Percentiles rank a stretch among this genome's conserved stretches.
Conservation (phyloP, 2,329 filamentous ascomycete species). For the Hymenoscyphus salicellus region DNA sequence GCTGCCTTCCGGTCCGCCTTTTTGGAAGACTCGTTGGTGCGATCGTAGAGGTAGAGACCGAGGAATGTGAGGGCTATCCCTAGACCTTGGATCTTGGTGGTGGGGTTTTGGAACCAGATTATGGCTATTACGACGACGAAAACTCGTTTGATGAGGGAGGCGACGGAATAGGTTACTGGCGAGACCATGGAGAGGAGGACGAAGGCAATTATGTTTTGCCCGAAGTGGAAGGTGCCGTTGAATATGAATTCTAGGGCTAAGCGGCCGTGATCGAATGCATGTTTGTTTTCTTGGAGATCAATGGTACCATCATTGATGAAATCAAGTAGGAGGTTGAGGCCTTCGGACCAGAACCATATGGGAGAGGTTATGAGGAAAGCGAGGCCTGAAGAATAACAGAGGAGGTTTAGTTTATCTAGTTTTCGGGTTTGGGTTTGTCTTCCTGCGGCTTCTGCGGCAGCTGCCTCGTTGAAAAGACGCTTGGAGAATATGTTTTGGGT, state of each 20-base stretch:
- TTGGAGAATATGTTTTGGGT: conserved; percentile 99
- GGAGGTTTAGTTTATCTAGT: conserved; percentile 91
- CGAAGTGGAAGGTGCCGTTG: conserved; percentile 96
- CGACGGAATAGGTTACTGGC: conserved; percentile 95
- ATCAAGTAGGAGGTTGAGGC: conserved; percentile 71
- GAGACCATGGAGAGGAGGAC: conserved; percentile 88
- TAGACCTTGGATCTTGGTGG: conserved; percentile 75
- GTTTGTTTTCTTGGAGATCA: conserved; percentile 51
- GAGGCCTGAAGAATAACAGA: conserved; percentile 94
- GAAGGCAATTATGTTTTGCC: conserved; percentile 93
- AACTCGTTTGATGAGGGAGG: conserved; percentile 92
- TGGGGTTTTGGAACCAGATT: conserved; percentile 90
- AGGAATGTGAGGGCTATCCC: conserved; percentile 88
- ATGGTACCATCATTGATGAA: conserved; percentile 79
- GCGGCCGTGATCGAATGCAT: conserved; percentile 73
- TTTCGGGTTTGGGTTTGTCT: conserved; percentile 64
- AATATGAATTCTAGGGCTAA: conserved; percentile 84
- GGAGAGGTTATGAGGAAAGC: conserved; percentile 85
- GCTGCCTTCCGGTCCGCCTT: conserved; percentile 82
- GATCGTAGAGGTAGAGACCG: conserved; percentile 92
- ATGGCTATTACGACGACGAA: conserved; percentile 95
- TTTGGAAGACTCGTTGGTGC: conserved; percentile 80
- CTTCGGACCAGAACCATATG: conserved; percentile 92
- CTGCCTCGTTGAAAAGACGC: conserved; percentile 92
- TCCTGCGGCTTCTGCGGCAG: conserved; percentile 75